A percentile compares a stretch with the other conserved stretches of the same genome.
Conservation (phyloP, 495 filamentous ascomycete species). For the Pseudoneurospora amorphoporcata region DNA sequence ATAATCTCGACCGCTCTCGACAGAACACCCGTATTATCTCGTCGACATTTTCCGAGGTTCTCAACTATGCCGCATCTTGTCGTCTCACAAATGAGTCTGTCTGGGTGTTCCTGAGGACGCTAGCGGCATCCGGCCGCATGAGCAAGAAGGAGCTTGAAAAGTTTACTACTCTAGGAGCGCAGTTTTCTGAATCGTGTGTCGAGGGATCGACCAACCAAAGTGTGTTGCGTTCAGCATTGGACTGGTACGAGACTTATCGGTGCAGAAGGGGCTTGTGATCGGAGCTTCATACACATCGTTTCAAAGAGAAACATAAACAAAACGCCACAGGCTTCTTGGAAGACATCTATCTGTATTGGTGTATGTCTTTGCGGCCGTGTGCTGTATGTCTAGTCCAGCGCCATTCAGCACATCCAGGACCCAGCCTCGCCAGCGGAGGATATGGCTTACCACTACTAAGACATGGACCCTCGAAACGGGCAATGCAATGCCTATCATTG, state of each 20-base stretch:
- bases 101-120: conserved; percentile 45
- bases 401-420: neutral
- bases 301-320: neutral
- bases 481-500: neutral
- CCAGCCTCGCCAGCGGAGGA: neutral
- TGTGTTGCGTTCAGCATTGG: conserved; percentile 12
- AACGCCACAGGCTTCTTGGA: neutral
- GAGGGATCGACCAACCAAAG: neutral
- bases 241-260: conserved; percentile 21
- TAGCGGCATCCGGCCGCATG: conserved; percentile 26
- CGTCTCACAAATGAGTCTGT: conserved; percentile 44
- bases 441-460: neutral
- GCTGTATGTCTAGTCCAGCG: neutral
- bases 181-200: neutral
- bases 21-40: conserved; percentile 4
- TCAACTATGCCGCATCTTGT: conserved; percentile 33
- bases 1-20: neutral
- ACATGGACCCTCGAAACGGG: neutral
- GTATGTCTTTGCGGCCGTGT: neutral
- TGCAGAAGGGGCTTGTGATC: neutral
- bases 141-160: conserved; percentile 16
- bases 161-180: conserved; percentile 15
- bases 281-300: neutral
- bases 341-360: neutral
- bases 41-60: conserved; percentile 26